Percentiles rank a stretch among this genome's conserved stretches.
Evolutionary conservation across 2,329 filamentous ascomycete genomes (phyloP).

Genomic region (Alternaria brassicae): DNA sequence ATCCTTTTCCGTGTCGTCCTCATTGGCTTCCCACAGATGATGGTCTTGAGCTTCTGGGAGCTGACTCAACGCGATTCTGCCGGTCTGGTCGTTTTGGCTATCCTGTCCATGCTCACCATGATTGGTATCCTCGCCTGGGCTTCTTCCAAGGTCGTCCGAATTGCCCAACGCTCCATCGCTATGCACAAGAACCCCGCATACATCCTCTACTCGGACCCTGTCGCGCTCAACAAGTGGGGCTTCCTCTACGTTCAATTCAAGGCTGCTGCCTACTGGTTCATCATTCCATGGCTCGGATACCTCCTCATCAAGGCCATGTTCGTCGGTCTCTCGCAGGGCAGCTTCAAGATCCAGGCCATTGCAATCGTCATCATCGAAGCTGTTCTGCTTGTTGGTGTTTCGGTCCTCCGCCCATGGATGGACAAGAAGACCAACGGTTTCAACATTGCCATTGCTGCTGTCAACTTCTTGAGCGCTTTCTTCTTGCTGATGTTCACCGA

Average conservation of each 20-base stretch:
- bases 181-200: slow-evolving; percentile 98
- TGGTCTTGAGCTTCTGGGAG: slow-evolving; percentile 91
- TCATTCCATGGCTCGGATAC: slow-evolving; percentile 79
- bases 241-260: slow-evolving; percentile 98
- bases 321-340: slow-evolving; percentile 78
- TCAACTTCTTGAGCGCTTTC: slow-evolving; percentile 91
- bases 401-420: slow-evolving; percentile 92
- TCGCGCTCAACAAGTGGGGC: slow-evolving; percentile 95
- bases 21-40: slow-evolving; percentile 91
- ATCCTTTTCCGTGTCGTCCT: slow-evolving; percentile 89
- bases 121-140: slow-evolving; percentile 82
- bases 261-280: slow-evolving; percentile 94
- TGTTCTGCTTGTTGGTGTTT: slow-evolving; percentile 75
- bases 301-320: slow-evolving; percentile 89
- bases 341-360: slow-evolving; percentile 76
- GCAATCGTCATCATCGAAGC: slow-evolving; percentile 85
- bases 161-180: slow-evolving; percentile 84
- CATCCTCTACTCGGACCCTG: slow-evolving; percentile 95
- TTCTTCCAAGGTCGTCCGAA: slow-evolving; percentile 84
- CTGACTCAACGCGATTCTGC: slow-evolving; percentile 85
- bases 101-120: slow-evolving; percentile 88
- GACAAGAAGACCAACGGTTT: slow-evolving; percentile 98
- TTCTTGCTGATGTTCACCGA: slow-evolving; percentile 89
- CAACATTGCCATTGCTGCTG: slow-evolving; percentile 87
- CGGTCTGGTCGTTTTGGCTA: slow-evolving; percentile 83